phyloP scores from a whole-genome alignment of 176 grass and related monocot genomes.

The Phoenix roebelenii region DNA sequence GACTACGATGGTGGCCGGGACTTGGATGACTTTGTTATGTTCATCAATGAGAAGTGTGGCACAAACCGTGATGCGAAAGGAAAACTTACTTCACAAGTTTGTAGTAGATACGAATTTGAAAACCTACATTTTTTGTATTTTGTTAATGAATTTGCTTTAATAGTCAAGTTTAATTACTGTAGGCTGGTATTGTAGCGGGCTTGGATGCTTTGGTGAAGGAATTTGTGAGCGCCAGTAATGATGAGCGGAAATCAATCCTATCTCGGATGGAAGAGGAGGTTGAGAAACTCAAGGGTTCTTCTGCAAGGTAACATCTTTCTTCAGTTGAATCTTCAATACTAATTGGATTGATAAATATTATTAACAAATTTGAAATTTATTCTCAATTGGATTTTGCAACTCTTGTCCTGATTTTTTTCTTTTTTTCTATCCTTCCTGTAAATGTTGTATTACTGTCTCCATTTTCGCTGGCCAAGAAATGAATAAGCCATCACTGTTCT shows the following conservation, averaged over 20 bases:
- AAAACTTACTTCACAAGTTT: slow-evolving; percentile 71
- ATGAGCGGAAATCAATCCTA: slow-evolving; percentile 59
- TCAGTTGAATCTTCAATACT: no score
- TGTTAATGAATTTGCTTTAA: slow-evolving; percentile 2
- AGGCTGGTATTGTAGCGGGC: slow-evolving; percentile 66
- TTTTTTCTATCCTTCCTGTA: no score
- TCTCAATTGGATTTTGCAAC: no score
- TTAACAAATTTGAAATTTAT: no score
- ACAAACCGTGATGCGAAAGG: slow-evolving; percentile 76
- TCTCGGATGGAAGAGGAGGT: slow-evolving; percentile 75
- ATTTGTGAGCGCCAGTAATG: slow-evolving; percentile 44
- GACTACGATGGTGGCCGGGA: slow-evolving; percentile 82
- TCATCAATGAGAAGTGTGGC: slow-evolving; percentile 91
- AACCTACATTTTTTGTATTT: not conserved
- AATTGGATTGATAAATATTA: no score
- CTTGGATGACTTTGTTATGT: slow-evolving; percentile 85
- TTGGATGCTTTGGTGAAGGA: slow-evolving; percentile 82
- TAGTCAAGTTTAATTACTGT: slow-evolving; percentile 14
- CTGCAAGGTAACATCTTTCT: slow-evolving; percentile 51
- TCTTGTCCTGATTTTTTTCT: no score
- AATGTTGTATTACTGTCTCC: no score
- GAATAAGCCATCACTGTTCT: no score
- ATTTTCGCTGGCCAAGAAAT: no score
- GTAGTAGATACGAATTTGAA: not conserved
- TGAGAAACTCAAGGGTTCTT: slow-evolving; percentile 76